Conservation (phyloP, 2,329 filamentous ascomycete genomes). For the Huntiella abstrusa region DNA sequence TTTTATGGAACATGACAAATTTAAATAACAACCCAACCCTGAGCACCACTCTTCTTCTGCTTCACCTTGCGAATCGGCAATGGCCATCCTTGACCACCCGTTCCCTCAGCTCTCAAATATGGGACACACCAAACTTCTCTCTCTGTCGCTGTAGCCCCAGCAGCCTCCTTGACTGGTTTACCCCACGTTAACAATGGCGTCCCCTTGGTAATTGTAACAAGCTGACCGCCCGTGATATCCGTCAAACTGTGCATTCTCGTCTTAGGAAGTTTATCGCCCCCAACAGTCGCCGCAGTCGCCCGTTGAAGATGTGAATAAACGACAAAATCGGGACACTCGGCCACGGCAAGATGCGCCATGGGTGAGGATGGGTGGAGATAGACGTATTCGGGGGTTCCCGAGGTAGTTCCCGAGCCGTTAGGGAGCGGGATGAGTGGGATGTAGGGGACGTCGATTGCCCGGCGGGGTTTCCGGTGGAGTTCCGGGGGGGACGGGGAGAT, state of each 20-base stretch:
- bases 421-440: constrained; percentile 60
- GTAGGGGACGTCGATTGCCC: constrained; percentile 88
- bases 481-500: constrained; percentile 56
- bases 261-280: constrained; percentile 40
- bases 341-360: constrained; percentile 47
- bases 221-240: constrained; percentile 53
- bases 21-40: constrained; percentile 55
- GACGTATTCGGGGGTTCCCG: constrained; percentile 38
- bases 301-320: constrained; percentile 76
- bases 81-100: constrained; percentile 58
- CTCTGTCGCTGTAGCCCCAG: constrained; percentile 22
- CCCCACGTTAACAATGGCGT: constrained; percentile 71
- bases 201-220: constrained; percentile 62
- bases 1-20: constrained; percentile 1
- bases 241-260: constrained; percentile 81
- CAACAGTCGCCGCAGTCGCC: constrained; percentile 24
- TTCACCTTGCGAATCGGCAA: constrained; percentile 68
- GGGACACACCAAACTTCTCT: constrained; percentile 75
- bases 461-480: constrained; percentile 30
- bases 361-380: constrained; percentile 78
- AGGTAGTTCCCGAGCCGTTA: constrained; percentile 15
- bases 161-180: constrained; percentile 77
- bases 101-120: constrained; percentile 49
- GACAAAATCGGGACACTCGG: constrained; percentile 71
- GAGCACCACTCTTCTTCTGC: constrained; percentile 54